phyloP scores from a whole-genome alignment of 2,329 filamentous ascomycete species.

The Colletotrichum lindemuthianum region DNA sequence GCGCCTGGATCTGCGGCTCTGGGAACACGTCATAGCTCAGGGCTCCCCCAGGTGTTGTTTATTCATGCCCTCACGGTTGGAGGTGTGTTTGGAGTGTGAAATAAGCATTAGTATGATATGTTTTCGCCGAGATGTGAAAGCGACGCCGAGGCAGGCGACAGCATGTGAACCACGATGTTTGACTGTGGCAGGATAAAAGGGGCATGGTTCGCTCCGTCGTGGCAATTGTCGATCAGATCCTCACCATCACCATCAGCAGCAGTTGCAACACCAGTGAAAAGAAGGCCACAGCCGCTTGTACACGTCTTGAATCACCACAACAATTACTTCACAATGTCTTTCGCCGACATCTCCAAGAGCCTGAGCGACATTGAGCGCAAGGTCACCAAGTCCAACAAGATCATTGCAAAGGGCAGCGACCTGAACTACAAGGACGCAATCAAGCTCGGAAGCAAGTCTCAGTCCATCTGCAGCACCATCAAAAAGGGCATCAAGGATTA shows the following conservation, averaged over 20 bases:
- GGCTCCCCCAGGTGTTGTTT: conserved; percentile 21
- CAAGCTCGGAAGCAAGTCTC: conserved; percentile 26
- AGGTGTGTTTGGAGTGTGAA: not conserved
- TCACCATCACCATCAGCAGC: not conserved
- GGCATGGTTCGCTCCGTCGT: not conserved
- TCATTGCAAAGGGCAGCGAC: conserved; percentile 25
- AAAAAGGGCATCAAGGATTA: conserved; percentile 29
- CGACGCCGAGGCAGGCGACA: conserved; percentile 19
- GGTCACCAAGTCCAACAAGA: conserved; percentile 29
- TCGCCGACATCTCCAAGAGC: conserved; percentile 29
- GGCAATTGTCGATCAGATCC: rapidly evolving
- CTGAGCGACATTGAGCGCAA: conserved; percentile 32
- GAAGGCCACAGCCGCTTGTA: not conserved
- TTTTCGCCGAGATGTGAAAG: not conserved
- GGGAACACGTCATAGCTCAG: conserved; percentile 28
- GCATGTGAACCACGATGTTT: conserved; percentile 30
- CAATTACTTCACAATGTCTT: conserved; percentile 18
- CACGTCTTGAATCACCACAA: not conserved
- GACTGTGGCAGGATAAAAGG: conserved; percentile 18
- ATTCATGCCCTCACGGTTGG: conserved; percentile 22
- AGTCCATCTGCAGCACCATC: conserved; percentile 22
- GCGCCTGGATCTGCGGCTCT: conserved; percentile 24
- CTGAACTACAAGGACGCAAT: conserved; percentile 30
- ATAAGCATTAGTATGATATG: too few relatives aligned
- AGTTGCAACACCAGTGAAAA: not conserved